Conservation (phyloP, 1,139 yeast genomes). For the Barnettozyma hawaiiensis region DNA sequence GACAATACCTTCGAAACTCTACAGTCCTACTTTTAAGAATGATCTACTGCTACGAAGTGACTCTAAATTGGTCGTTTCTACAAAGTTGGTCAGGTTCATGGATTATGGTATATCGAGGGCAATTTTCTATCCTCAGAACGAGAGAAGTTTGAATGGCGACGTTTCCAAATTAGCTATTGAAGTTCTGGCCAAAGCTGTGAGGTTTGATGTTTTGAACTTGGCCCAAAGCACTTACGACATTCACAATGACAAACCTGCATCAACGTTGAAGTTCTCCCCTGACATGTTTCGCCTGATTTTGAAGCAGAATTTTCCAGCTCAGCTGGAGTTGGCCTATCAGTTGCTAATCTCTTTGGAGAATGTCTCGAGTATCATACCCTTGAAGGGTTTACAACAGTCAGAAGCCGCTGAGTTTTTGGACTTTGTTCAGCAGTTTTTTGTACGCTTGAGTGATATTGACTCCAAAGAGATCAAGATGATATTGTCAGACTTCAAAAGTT, state of each 20-base stretch:
- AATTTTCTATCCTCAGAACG: conserved; percentile 29
- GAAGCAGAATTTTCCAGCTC: conserved; percentile 36
- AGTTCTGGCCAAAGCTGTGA: conserved; percentile 43
- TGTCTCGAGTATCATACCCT: conserved; percentile 38
- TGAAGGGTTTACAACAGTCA: conserved; percentile 24
- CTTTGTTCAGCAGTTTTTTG: conserved; percentile 27
- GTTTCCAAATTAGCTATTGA: conserved; percentile 34
- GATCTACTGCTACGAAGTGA: conserved; percentile 40
- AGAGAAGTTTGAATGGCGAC: conserved; percentile 24
- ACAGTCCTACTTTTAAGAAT: conserved; percentile 30
- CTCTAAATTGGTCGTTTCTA: conserved; percentile 36
- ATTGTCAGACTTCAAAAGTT: conserved; percentile 33
- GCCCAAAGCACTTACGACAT: conserved; percentile 48
- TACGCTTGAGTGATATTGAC: conserved; percentile 40
- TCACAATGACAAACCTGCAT: conserved; percentile 31
- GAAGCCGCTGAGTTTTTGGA: conserved; percentile 27
- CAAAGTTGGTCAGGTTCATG: conserved; percentile 35
- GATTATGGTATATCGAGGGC: conserved; percentile 33
- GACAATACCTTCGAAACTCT: conserved; percentile 24
- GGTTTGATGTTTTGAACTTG: conserved; percentile 52
- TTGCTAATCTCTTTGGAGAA: conserved; percentile 40
- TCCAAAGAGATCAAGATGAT: conserved; percentile 39
- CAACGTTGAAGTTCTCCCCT: conserved; percentile 38
- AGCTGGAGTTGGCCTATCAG: conserved; percentile 35
- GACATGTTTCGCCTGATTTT: conserved; percentile 37